Base-by-base conservation (phyloP, 2,329 filamentous ascomycete genomes). In the Aureobasidium sp. region DNA sequence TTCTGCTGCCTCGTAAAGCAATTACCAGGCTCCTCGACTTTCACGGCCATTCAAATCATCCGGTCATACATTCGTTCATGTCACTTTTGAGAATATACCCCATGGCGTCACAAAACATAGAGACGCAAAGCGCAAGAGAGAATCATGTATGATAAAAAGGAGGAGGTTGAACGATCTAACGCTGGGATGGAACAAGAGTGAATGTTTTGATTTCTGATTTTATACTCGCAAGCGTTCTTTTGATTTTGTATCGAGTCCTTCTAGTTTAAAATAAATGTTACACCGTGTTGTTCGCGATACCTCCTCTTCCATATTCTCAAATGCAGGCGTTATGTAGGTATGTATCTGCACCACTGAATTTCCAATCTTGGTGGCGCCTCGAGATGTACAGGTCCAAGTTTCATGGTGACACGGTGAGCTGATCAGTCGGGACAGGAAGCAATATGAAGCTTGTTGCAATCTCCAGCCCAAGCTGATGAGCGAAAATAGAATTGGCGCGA, bases 1-100 rank as follows among this genome's bases (percentile, higher is more conserved):
- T 58, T 70, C 72, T 27, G 73, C 71, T 36, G 69, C 74, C 7
- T 73, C 75, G 42, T 70, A 64, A 62, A 41, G 20, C 29, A 34
- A 4, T 34, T 2, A 25, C 15, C n/a, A 42, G 17, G 14, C 20
- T 25, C 12, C 20, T 45, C 44, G 44, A 47, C 44, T 47, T 44
- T 29, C 25, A 47, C 44, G 44, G 44, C 44, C 44, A 47, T 29
- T 22, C n/a, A 31, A 56, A 44, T 29, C 44, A 47, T 44, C 41
- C 44, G 42, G 41, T 36, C 20, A 58, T 29, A 37, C 55, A 47
- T 58, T 58, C 41, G 20, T 58, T 47, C 41, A 58, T 48, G 55
- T 58, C 22, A 58, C 55, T 58, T 58, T 58, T 47, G 11, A 57
- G 17, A 57, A 34, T 58, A 58, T 58, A 58, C 55, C 55, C 55